Evolutionary conservation across 1,284 basidiomycete genomes (phyloP).

Genomic region (Inonotus hispidus): DNA sequence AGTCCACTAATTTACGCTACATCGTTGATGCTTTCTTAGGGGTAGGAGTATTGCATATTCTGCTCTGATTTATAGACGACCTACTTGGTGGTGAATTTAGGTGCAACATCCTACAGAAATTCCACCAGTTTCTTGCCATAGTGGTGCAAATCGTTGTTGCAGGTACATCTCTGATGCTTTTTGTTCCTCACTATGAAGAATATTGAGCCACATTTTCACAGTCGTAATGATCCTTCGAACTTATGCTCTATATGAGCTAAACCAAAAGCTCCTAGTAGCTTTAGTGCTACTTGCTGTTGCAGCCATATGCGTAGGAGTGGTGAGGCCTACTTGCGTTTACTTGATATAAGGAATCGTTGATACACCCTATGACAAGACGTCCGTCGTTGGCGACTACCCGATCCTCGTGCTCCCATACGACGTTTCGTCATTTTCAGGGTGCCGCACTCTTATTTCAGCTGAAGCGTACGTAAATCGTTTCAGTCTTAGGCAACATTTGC

Average conservation of each 20-base stretch:
- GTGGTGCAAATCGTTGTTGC: conserved; percentile 13
- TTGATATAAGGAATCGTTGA: neutral
- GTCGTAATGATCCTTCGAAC: conserved; percentile 18
- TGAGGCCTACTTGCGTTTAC: neutral
- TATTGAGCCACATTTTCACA: neutral
- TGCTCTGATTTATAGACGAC: neutral
- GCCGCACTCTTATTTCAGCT: conserved; percentile 7
- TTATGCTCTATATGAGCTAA: conserved; percentile 16
- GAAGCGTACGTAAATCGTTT: neutral
- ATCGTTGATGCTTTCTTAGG: neutral
- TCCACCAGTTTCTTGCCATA: conserved; percentile 15
- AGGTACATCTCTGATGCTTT: conserved; percentile 1
- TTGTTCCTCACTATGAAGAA: neutral
- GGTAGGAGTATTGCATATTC: neutral
- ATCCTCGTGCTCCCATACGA: neutral
- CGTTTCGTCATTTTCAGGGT: conserved; percentile 8
- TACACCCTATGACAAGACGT: conserved; percentile 1
- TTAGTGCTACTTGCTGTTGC: neutral
- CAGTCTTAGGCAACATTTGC: neutral
- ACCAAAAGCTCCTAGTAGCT: neutral
- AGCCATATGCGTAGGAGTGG: conserved; percentile 1
- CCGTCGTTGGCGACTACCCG: neutral
- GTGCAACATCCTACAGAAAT: conserved; percentile 10
- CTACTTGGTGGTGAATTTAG: neutral
- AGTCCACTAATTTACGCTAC: neutral